These are phyloP conservation scores for Miamiensis avidus DNA, from an alignment of 169 alveolate genomes.

Conservation along the genomic window DNA sequence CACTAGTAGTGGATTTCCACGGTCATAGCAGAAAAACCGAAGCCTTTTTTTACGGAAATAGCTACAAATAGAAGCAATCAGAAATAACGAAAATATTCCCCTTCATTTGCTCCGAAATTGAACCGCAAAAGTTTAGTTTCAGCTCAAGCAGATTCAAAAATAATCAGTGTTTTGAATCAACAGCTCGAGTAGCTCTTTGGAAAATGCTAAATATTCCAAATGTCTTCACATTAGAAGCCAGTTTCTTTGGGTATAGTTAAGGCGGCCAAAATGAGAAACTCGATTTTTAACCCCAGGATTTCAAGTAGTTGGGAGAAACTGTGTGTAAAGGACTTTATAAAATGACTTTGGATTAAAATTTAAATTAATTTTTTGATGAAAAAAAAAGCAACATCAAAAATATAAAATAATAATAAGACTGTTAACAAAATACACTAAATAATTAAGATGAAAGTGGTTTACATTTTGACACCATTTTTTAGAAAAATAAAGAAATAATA, in stretches of 20 bases:
- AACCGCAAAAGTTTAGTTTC: conserved; percentile 19
- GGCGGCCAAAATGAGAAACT: no score
- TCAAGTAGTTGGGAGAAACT: not conserved
- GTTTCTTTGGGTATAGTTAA: conserved; percentile 14
- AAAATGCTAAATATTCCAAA: conserved; percentile 25
- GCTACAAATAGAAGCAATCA: not conserved
- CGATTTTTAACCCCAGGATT: not conserved
- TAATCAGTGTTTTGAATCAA: conserved; percentile 21
- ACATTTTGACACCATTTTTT: not conserved
- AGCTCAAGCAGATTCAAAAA: conserved; percentile 27
- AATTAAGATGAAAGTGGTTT: not conserved
- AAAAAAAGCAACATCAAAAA: no score
- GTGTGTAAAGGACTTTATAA: not conserved
- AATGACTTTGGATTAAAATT: not conserved
- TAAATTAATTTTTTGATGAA: not conserved
- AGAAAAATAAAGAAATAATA: no score
- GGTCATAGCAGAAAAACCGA: conserved; percentile 43
- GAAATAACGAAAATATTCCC: conserved; percentile 22
- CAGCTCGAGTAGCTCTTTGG: conserved; percentile 42
- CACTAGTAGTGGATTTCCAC: conserved; percentile 40
- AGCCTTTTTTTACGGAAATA: conserved; percentile 43
- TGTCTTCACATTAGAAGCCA: conserved; percentile 49
- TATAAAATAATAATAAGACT: not conserved
- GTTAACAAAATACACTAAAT: not conserved
- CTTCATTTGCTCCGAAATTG: conserved; percentile 7